A percentile compares a stretch with the other conserved stretches of the same genome.
Conservation (phyloP, 2,329 filamentous ascomycete genomes). For the Sclerotinia spermophila region DNA sequence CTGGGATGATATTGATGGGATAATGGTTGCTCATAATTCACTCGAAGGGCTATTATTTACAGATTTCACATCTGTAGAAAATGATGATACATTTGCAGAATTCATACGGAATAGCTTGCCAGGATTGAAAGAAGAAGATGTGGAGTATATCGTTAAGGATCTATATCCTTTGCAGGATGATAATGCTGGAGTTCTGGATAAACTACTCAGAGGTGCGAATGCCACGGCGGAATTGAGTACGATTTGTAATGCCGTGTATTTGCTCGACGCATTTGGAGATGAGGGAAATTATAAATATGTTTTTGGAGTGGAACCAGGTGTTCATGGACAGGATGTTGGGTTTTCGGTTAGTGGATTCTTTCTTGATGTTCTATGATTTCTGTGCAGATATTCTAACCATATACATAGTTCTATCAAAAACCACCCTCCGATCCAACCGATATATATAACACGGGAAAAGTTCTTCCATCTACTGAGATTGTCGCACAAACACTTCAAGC, state of each 20-base stretch:
- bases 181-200: not conserved
- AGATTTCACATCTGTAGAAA: not conserved
- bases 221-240: not conserved
- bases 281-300: not conserved
- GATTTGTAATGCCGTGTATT: not conserved
- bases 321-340: not conserved
- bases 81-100: not conserved
- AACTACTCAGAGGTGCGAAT: not conserved
- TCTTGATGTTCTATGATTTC: not conserved
- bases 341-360: not conserved
- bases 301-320: not conserved
- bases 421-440: not conserved
- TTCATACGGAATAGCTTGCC: not conserved
- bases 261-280: not conserved
- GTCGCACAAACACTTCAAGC: not conserved
- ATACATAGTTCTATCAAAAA: not conserved
- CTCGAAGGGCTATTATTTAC: not conserved
- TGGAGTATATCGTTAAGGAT: not conserved
- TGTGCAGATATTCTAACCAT: not conserved
- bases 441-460: not conserved
- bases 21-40: not conserved
- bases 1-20: not conserved
- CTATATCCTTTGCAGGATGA: not conserved
- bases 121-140: not conserved
- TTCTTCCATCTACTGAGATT: not conserved